Base-by-base conservation (phyloP, 208 protist species). In the Trypanosoma rangeli region DNA sequence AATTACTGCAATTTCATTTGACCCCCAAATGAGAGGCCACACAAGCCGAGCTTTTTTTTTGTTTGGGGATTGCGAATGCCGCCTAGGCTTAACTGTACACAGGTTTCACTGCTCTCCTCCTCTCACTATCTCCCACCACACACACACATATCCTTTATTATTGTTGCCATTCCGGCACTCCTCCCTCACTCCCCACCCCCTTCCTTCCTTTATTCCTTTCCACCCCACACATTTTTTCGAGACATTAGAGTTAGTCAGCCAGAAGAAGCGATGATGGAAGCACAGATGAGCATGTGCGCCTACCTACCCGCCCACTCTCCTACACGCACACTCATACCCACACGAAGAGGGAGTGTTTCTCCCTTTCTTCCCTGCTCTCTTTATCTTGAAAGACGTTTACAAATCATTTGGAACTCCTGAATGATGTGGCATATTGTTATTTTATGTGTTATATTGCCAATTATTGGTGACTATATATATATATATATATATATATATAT, bases 41-140 rank as follows among this genome's bases (percentile, higher is more conserved):
- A 55, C 29, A 55, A 15, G 28, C n/a, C 39, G 7, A 53, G 44
- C 46, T 33, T 71, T 49, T 63, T 60, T 59, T 48, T 28, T 29
- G 22, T 66, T 31, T 22, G 9, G 13, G 18, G 18, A 15, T 3
- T 22, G 46, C 42, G 15, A 46, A 46, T 16, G 42, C 15, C 42
- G 15, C 8, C 15, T 9, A 46, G 15, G 13, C 42, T 20, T 46
- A 46, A 46, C 15, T 46, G 42, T 9, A 46, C 42, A 46, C 42
- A 46, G 15, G 42, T 46, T 46, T 46, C 15, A 46, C 8, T 18
- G 5, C 42, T 46, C 12, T 18, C 42, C 42, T 9, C 13, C 12
- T 46, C 3, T 46, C 42, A 42, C 37, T 10, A 42, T 42, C 37
- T 42, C 37, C 37, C n/a, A n/a, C 33, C 33, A 2, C 7, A 37